Evolutionary conservation across 2,329 filamentous ascomycete species (phyloP), one percentile per base, ranked within the genome.

Genomic region (Apiospora saccharicola): DNA sequence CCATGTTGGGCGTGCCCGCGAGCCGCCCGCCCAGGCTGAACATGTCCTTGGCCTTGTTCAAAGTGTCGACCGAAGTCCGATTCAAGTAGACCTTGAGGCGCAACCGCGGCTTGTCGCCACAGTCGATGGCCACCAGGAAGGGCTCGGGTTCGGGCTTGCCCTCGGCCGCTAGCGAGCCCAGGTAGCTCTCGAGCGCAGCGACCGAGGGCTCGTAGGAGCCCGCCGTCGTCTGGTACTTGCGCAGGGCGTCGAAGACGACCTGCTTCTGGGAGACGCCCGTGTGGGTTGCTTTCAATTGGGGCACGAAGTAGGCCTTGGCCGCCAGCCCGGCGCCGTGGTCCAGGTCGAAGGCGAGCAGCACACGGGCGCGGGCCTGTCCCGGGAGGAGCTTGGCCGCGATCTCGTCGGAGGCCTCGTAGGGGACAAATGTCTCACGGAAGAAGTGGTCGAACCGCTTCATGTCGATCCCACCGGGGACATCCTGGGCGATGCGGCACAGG

Each of bases 401-500:
- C 6, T 22, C 19, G 1, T 51, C 49, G 12, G 49, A 19, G 2
- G n/a, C 10, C 4, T 51, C 49, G n/a, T 24, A 13, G 19, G 49
- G 49, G 3, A 51, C n/a, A 13, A 24, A 26, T 0, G 19, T 8
- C n/a, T 51, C n/a, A 2, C 10, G 12, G 16, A 26, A 13, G n/a
- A 74, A 67, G 57, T 22, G 13, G 19, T 73, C 24, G 57, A 74
- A 74, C 22, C 57, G 67, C 22, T 70, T 22, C 37, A 74, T 34
- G 30, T 72, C 71, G 4, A 73, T 14, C 3, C 71, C 71, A 10
- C 71, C 44, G 1, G 70, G 68, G 2, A 73, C 16, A 0, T 69
- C 26, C 19, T 69, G 30, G 16, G 69, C 4, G 6, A 74, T 64
- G 1, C 5, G 5, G 13, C 1, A 37, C 64, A 74, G 41, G 2